These are phyloP conservation scores for Rhododendron vialii DNA, from an alignment of 148 eudicot genomes.

Conservation along the genomic window DNA sequence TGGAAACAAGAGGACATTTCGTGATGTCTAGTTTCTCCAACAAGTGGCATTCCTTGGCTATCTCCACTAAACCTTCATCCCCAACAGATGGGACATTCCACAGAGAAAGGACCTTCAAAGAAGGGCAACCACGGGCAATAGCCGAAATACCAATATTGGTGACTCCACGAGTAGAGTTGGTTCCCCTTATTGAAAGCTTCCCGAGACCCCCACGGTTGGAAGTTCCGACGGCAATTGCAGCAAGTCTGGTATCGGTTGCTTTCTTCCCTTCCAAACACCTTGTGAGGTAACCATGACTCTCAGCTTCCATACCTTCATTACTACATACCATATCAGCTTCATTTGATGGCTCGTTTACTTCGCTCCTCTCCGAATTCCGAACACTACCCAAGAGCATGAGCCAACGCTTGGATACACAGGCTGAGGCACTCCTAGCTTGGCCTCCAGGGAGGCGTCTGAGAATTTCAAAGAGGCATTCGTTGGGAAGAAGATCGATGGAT, in stretches of 20 bases:
- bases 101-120: conserved; percentile 59
- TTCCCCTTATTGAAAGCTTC: conserved; percentile 76
- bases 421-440: conserved; percentile 59
- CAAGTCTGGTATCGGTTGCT: conserved; percentile 79
- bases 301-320: conserved; percentile 26
- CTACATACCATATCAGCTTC: conserved; percentile 30
- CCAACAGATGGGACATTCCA: conserved; percentile 63
- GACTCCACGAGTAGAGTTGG: conserved; percentile 51
- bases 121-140: conserved; percentile 77
- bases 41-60: conserved; percentile 66
- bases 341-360: conserved; percentile 12
- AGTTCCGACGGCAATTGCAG: conserved; percentile 84
- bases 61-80: conserved; percentile 67
- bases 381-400: conserved; percentile 54
- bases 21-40: conserved; percentile 77
- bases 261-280: conserved; percentile 81
- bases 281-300: conserved; percentile 58
- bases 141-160: conserved; percentile 64
- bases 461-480: conserved; percentile 88
- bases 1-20: conserved; percentile 59
- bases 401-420: conserved; percentile 95
- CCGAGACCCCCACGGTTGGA: conserved; percentile 82
- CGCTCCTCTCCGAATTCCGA: conserved; percentile 42
- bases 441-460: conserved; percentile 69
- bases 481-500: conserved; percentile 71